Evolutionary conservation across 768 basidiomycete species (phyloP).

Genomic region (Lyophyllum shimeji): DNA sequence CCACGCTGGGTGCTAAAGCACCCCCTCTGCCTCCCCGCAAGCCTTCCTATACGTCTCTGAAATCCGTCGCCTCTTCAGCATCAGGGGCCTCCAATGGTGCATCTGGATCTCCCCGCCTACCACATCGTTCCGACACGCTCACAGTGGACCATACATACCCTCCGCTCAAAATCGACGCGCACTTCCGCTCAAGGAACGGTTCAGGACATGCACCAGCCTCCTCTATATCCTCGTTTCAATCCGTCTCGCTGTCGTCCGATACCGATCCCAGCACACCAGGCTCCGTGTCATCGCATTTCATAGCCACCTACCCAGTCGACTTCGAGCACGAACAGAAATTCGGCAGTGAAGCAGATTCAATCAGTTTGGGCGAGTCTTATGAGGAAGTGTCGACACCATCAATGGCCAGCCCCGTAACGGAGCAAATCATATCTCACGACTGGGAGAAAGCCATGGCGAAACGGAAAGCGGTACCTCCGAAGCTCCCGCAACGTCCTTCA

Average conservation of each 20-base stretch:
- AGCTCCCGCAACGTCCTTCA: slow-evolving; percentile 46
- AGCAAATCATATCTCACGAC: slow-evolving; percentile 42
- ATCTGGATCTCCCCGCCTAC: neutral
- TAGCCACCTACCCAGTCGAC: slow-evolving; percentile 49
- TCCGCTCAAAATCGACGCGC: slow-evolving; percentile 36
- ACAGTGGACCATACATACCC: slow-evolving; percentile 62
- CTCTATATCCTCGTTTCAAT: slow-evolving; percentile 82
- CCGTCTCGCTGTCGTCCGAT: slow-evolving; percentile 77
- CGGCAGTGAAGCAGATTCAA: slow-evolving; percentile 44
- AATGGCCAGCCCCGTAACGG: slow-evolving; percentile 50
- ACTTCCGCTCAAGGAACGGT: slow-evolving; percentile 30
- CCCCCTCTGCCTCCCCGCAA: slow-evolving; percentile 72
- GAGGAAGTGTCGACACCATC: slow-evolving; percentile 64
- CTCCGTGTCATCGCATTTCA: slow-evolving; percentile 40
- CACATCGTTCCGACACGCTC: slow-evolving; percentile 43
- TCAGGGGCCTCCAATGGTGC: slow-evolving; percentile 19
- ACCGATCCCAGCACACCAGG: slow-evolving; percentile 41
- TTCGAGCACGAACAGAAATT: slow-evolving; percentile 24
- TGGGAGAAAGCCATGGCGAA: slow-evolving; percentile 49
- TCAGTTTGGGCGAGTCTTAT: slow-evolving; percentile 70
- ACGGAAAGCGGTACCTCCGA: slow-evolving; percentile 39
- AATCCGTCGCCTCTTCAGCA: slow-evolving; percentile 36
- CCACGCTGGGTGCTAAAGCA: slow-evolving; percentile 22
- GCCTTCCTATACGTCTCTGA: slow-evolving; percentile 50
- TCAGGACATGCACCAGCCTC: slow-evolving; percentile 59